Conservation (phyloP, 805 yeast species). For the Grigorovia yakushimaensis region DNA sequence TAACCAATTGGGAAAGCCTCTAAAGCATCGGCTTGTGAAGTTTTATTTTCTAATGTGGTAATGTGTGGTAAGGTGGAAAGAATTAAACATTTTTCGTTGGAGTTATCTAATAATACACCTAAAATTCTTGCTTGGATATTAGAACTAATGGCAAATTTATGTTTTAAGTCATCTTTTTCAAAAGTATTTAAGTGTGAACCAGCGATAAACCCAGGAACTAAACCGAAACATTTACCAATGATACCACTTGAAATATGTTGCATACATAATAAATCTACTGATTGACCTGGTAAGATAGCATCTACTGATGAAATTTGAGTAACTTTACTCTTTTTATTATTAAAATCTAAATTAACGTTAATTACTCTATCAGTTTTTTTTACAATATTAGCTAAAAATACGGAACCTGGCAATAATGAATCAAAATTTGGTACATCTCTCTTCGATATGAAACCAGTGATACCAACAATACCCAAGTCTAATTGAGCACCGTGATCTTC, state of each 20-base stretch:
- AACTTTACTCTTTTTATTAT: slow-evolving; percentile 38
- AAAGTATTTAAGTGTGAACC: slow-evolving; percentile 52
- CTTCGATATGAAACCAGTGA: slow-evolving; percentile 66
- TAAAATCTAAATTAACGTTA: slow-evolving; percentile 44
- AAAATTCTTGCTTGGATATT: slow-evolving; percentile 60
- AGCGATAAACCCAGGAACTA: slow-evolving; percentile 61
- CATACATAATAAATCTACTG: slow-evolving; percentile 63
- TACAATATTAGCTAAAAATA: slow-evolving; percentile 50
- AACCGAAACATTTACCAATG: slow-evolving; percentile 62
- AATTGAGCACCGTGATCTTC: slow-evolving; percentile 90
- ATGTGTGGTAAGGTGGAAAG: slow-evolving; percentile 51
- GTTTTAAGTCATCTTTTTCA: slow-evolving; percentile 40
- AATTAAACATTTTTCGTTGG: slow-evolving; percentile 49
- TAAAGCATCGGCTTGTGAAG: slow-evolving; percentile 29
- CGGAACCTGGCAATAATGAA: slow-evolving; percentile 49
- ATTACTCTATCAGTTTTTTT: slow-evolving; percentile 36
- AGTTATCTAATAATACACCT: slow-evolving; percentile 44
- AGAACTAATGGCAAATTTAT: slow-evolving; percentile 59
- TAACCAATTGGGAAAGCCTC: slow-evolving; percentile 78
- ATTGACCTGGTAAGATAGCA: slow-evolving; percentile 75
- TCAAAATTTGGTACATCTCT: slow-evolving; percentile 45
- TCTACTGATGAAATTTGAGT: slow-evolving; percentile 62
- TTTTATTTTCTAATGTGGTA: slow-evolving; percentile 19
- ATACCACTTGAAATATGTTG: slow-evolving; percentile 55
- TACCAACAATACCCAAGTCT: slow-evolving; percentile 50